Evolutionary conservation across 352 stramenopile genomes (phyloP), one percentile per base, ranked within the genome.

Genomic region (Phytopythium mirpurense): DNA sequence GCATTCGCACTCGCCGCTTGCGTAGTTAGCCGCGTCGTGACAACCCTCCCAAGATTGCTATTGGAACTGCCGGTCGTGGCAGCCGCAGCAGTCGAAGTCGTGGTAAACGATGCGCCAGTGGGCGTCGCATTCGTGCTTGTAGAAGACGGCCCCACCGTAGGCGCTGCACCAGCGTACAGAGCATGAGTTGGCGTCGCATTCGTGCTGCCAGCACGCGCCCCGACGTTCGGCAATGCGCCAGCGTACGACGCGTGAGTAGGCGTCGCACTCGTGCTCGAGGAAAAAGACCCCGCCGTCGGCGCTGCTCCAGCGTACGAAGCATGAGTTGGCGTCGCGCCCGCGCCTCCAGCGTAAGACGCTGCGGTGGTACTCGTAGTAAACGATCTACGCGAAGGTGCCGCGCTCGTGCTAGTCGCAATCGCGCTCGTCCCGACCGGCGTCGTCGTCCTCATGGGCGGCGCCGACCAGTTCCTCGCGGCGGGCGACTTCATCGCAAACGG

Each of bases 41-140:
- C 46, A 8, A 8, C 31, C 15, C 46, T 38, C 2, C 46, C 46
- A 19, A 52, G 34, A 31, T 10, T 29, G 23, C 8, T 31, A 40
- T 34, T 41, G 36, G 19, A 23, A 2, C 29, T 45, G 15, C 35
- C 19, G 10, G 24, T n/a, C n/a, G 41, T 60, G 18, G 38, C 53
- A 16, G 50, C 57, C 12, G 31, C 37, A 24, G 47, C 46, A 42
- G 38, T 60, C 27, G 54, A 58, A 29, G 23, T 52, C 24, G 41
- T 29, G 12, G 41, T 15, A 31, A 47, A 31, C 24, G 24, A 32
- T 11, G 12, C 15, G 3, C 15, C 23, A 47, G 41, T 47, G 7
- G 41, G 41, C 15, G 41, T 47, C 16, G 24, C 41, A 47, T 23
- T 34, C 15, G 41, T 14, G 14, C 41, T n/a, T 19, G 5, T 23